Percentiles rank a stretch among this genome's conserved stretches.
Conservation (phyloP, 2,329 filamentous ascomycete genomes). For the Bipolaris bicolor region DNA sequence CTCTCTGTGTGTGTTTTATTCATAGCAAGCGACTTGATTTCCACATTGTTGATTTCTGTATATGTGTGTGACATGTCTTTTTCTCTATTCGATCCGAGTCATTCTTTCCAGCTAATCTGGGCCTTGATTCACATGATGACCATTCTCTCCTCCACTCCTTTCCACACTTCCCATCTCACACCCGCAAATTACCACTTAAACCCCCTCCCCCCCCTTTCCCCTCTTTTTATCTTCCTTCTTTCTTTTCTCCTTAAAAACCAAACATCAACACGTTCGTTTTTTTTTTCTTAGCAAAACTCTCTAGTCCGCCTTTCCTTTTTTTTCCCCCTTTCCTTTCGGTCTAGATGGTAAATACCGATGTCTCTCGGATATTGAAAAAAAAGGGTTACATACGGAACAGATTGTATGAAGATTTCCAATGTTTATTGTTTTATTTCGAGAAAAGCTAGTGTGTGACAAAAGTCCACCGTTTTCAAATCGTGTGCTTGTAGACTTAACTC, state of each 20-base stretch:
- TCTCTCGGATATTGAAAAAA: no score
- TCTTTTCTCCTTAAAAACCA: no score
- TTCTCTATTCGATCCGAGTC: not conserved
- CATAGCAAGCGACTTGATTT: not conserved
- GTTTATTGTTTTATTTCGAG: no score
- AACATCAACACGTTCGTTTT: no score
- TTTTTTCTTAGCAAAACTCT: no score
- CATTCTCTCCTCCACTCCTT: not conserved
- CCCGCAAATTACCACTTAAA: not conserved
- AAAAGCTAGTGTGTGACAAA: not conserved
- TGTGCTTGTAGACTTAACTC: constrained; percentile 16
- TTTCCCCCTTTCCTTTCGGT: no score
- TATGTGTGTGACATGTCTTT: not conserved
- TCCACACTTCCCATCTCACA: not conserved
- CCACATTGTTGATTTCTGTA: not conserved
- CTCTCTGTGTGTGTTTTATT: not conserved
- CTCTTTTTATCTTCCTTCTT: no score
- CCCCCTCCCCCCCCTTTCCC: no score
- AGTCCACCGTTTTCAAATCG: not conserved
- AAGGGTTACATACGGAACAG: not conserved
- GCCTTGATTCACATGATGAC: no score
- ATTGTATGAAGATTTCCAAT: no score
- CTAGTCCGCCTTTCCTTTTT: no score
- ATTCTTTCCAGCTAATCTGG: not conserved
- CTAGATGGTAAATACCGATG: no score